Percentiles rank a stretch among this genome's conserved stretches.
phyloP scores from a whole-genome alignment of 164 flowering plant species.

The Vitis rupestris region DNA sequence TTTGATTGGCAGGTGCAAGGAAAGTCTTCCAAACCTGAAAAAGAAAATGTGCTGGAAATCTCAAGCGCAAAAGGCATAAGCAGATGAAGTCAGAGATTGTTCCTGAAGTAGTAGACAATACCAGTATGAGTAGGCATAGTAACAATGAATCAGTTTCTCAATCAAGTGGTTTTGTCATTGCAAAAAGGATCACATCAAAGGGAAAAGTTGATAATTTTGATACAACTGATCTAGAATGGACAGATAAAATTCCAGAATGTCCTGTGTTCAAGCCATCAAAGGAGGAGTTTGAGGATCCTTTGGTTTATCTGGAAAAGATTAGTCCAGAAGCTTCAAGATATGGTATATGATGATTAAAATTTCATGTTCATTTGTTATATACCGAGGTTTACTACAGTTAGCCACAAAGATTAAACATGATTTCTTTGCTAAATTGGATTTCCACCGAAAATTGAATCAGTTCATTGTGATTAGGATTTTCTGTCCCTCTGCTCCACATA shows the following conservation, averaged over 20 bases:
- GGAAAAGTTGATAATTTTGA: not conserved
- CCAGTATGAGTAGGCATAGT: too few species aligned
- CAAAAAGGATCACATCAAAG: too few species aligned
- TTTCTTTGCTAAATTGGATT: not conserved
- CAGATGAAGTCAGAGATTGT: too few species aligned
- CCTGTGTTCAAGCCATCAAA: conserved; percentile 23
- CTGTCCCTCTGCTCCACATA: not conserved
- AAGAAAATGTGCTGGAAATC: too few species aligned
- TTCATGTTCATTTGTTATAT: not conserved
- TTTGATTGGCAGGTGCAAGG: too few species aligned
- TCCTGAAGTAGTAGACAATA: too few species aligned
- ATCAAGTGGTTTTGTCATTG: too few species aligned
- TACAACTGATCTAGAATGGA: conserved; percentile 10
- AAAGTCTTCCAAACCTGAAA: too few species aligned
- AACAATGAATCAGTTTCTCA: too few species aligned
- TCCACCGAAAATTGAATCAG: not conserved
- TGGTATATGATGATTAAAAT: conserved; percentile 10
- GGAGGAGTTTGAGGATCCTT: conserved; percentile 28
- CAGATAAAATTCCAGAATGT: conserved; percentile 22
- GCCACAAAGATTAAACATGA: too few species aligned
- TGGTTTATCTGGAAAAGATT: conserved; percentile 22
- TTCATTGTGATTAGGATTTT: not conserved
- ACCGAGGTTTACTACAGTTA: too few species aligned
- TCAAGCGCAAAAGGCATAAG: too few species aligned
- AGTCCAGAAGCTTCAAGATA: conserved; percentile 24